These are phyloP conservation scores for Xylaria sp. DNA, from an alignment of 2,329 filamentous ascomycete genomes.

Conservation along the genomic window DNA sequence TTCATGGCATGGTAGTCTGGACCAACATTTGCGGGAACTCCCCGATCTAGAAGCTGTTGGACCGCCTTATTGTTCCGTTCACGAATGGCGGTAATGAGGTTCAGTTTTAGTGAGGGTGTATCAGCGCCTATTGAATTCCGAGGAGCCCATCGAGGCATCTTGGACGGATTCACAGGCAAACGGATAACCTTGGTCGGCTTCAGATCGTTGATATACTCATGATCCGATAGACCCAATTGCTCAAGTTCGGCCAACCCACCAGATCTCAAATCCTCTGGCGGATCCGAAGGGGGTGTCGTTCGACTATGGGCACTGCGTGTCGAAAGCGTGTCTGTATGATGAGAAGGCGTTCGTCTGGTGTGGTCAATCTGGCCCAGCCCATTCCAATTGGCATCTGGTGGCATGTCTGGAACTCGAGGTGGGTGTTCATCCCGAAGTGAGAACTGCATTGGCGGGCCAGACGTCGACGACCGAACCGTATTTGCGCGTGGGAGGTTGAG, in stretches of 20 bases:
- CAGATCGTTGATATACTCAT: slow-evolving; percentile 35
- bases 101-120: slow-evolving; percentile 51
- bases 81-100: slow-evolving; percentile 61
- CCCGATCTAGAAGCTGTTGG: slow-evolving; percentile 63
- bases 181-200: slow-evolving; percentile 51
- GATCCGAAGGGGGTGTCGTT: slow-evolving; percentile 19
- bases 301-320: slow-evolving; percentile 25
- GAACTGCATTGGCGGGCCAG: slow-evolving; percentile 3
- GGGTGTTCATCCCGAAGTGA: slow-evolving; percentile 25
- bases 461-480: slow-evolving; percentile 17
- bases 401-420: slow-evolving; percentile 15
- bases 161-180: slow-evolving; percentile 55
- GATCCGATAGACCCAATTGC: slow-evolving; percentile 41
- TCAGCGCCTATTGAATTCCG: slow-evolving; percentile 52
- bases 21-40: slow-evolving; percentile 57
- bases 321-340: slow-evolving; percentile 24
- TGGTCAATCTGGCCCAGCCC: slow-evolving; percentile 11
- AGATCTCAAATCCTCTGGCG: slow-evolving; percentile 29
- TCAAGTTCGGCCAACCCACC: slow-evolving; percentile 33
- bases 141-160: slow-evolving; percentile 59
- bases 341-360: slow-evolving; percentile 15
- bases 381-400: slow-evolving; percentile 19
- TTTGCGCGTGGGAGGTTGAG: slow-evolving; percentile 2
- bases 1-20: slow-evolving; percentile 55
- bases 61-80: slow-evolving; percentile 61